Base-by-base conservation (phyloP, 306 rosid genomes). In the Phaseolus lunatus region DNA sequence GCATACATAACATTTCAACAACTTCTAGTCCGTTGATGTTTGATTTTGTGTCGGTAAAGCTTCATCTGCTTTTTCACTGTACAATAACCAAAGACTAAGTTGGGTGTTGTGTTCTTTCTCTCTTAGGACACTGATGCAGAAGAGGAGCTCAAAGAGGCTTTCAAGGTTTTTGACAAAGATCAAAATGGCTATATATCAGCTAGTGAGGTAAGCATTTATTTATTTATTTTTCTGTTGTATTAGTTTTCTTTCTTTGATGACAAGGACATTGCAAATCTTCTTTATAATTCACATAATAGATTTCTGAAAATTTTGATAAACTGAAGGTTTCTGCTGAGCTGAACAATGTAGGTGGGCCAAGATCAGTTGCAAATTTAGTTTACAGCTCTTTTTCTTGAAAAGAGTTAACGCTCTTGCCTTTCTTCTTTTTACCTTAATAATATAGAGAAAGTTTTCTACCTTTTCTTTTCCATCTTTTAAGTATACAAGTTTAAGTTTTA, bases 101-200 rank as follows among this genome's bases (percentile, higher is more conserved):
- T 82, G 7, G 0, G 47, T 43, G 76, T 0, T 70, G 18, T 76
- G 70, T 31, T 68, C 10, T 72, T 16, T 70, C 33, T 64, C 23
- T 12, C 20, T 77, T 37, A 96, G 99, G 97, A 96, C 59, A 88
- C 92, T 63, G 97, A 96, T 77, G 92, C 88, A 19, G 98, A 91
- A 77, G 99, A 96, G 57, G 99, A 96, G 77, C 93, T 92, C 1
- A 92, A 88, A 59, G 98, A 92, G 83, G 98, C 97, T 73, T 96
- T 96, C 89, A 91, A 92, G 84, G 98, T 96, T 31, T 92, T 96
- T 84, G 98, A 92, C 82, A 96, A 91, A 84, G 99, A 96, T 79
- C 97, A 92, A 84, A 92, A 95, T 84, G 99, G 99, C 8, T 95
- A 83, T 61, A 90, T 95, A 33, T 95, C 99, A 50, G 99, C 99